These are phyloP conservation scores for Echites panduratus DNA, from an alignment of 257 asterid species.

Conservation along the genomic window DNA sequence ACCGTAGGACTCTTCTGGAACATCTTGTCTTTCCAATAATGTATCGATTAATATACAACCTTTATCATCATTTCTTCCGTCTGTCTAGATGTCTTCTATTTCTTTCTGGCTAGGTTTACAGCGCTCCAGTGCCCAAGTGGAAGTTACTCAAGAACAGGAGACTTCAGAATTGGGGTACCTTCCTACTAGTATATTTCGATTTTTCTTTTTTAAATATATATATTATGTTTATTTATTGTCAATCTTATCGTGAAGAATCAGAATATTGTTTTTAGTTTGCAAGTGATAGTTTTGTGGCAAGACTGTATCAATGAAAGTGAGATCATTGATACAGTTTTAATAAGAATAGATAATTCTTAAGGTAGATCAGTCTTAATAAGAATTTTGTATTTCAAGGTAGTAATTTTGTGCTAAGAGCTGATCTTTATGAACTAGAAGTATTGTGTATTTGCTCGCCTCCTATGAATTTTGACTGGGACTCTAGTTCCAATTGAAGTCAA, in stretches of 20 bases:
- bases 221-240: no score
- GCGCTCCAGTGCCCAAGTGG: constrained; percentile 86
- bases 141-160: constrained; percentile 80
- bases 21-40: not conserved
- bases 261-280: not conserved
- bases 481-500: not conserved
- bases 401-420: not conserved
- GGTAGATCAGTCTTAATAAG: not conserved
- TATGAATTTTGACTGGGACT: not conserved
- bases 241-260: no score
- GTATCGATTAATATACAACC: not conserved
- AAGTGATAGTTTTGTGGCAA: not conserved
- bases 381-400: not conserved
- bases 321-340: no score
- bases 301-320: not conserved
- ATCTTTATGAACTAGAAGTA: not conserved
- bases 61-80: not conserved
- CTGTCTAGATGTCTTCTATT: not conserved
- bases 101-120: constrained; percentile 41
- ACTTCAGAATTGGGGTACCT: constrained; percentile 87
- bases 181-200: not conserved
- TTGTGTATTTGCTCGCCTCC: not conserved
- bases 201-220: no score
- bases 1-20: constrained; percentile 24
- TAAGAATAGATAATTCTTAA: not conserved